phyloP scores from a whole-genome alignment of 2,329 filamentous ascomycete species.

The Xylariaceae sp. region DNA sequence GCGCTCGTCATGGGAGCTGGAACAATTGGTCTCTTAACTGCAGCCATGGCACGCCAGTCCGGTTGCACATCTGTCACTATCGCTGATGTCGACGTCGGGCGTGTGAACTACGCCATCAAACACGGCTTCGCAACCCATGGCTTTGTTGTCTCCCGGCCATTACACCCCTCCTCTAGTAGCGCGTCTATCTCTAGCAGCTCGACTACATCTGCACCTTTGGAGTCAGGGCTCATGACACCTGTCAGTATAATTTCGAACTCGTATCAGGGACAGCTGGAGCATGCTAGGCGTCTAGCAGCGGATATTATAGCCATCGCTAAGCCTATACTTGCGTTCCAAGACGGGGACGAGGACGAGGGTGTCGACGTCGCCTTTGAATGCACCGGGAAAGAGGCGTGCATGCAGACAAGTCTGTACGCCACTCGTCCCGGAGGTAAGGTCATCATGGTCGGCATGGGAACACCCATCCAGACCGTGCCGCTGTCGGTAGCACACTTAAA shows the following conservation, averaged over 20 bases:
- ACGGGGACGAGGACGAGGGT: constrained; percentile 66
- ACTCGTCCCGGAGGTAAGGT: constrained; percentile 74
- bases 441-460: constrained; percentile 82
- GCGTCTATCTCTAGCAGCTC: constrained; percentile 52
- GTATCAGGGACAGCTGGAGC: constrained; percentile 55
- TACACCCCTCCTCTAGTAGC: constrained; percentile 52
- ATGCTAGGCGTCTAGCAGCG: constrained; percentile 56
- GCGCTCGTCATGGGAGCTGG: constrained; percentile 71
- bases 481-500: constrained; percentile 74
- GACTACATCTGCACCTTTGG: constrained; percentile 52
- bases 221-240: constrained; percentile 51
- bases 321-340: constrained; percentile 40
- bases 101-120: constrained; percentile 65
- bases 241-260: constrained; percentile 54
- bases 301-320: constrained; percentile 55
- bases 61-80: constrained; percentile 66
- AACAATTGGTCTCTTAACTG: constrained; percentile 67
- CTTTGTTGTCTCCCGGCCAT: constrained; percentile 56
- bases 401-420: constrained; percentile 77
- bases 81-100: constrained; percentile 65
- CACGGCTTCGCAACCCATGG: constrained; percentile 67
- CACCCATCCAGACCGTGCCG: constrained; percentile 76
- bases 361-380: constrained; percentile 78
- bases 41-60: constrained; percentile 66
- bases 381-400: constrained; percentile 76